Conservation (phyloP, 805 yeast species). For the Spathaspora hagerdaliae region DNA sequence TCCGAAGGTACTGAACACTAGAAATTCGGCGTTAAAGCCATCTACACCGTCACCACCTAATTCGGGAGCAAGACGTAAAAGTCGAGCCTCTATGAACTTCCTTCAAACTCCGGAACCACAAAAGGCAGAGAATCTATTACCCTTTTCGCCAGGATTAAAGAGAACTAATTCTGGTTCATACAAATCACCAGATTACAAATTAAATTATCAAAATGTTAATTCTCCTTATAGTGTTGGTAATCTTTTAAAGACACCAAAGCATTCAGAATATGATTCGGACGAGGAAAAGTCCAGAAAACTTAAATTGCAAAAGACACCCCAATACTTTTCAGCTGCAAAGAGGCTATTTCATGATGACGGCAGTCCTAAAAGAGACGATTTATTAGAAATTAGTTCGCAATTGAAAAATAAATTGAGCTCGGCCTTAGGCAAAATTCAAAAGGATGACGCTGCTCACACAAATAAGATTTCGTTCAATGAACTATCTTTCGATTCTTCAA, state of each 20-base stretch:
- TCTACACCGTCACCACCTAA: slow-evolving; percentile 25
- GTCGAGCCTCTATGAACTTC: slow-evolving; percentile 19
- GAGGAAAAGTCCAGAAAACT: slow-evolving; percentile 20
- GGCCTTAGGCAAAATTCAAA: slow-evolving; percentile 39
- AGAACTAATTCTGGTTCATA: slow-evolving; percentile 25
- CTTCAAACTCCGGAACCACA: slow-evolving; percentile 36
- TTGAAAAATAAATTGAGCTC: slow-evolving; percentile 33
- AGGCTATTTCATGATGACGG: slow-evolving; percentile 27
- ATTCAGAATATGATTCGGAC: slow-evolving; percentile 20
- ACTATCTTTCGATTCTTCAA: slow-evolving; percentile 18
- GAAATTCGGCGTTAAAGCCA: slow-evolving; percentile 17
- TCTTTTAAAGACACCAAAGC: slow-evolving; percentile 31
- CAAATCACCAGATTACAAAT: slow-evolving; percentile 32
- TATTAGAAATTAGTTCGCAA: slow-evolving; percentile 36
- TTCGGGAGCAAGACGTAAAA: slow-evolving; percentile 2
- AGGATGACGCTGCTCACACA: slow-evolving; percentile 15
- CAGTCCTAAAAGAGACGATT: slow-evolving; percentile 24
- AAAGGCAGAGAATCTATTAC: slow-evolving; percentile 17
- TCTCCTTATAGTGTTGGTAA: slow-evolving; percentile 24
- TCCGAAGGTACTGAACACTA: slow-evolving; percentile 23
- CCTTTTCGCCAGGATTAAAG: slow-evolving; percentile 38
- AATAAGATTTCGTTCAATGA: slow-evolving; percentile 29
- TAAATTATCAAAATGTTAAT: slow-evolving; percentile 19
- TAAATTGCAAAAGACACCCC: slow-evolving; percentile 36
- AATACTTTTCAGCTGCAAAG: slow-evolving; percentile 36